A percentile compares a stretch with the other conserved stretches of the same genome.
These are phyloP conservation scores for Aspergillus indologenus DNA, from an alignment of 495 filamentous ascomycete species.

Conservation along the genomic window DNA sequence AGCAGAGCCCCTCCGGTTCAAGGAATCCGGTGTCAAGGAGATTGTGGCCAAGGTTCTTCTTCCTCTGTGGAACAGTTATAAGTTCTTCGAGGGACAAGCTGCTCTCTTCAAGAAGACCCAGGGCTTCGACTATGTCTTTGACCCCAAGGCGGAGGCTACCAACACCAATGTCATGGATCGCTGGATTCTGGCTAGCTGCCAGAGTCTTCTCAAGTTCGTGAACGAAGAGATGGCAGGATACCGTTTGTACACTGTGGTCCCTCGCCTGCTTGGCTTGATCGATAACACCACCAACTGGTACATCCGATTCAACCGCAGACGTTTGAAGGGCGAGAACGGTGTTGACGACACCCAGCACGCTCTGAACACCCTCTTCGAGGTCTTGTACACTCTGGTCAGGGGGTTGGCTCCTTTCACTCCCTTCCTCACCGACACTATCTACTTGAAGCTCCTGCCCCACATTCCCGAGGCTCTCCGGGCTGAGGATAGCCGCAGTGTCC, in stretches of 20 bases:
- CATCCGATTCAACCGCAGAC: slow-evolving; percentile 96
- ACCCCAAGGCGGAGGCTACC: slow-evolving; percentile 64
- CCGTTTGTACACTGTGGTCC: slow-evolving; percentile 92
- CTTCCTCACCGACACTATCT: slow-evolving; percentile 94
- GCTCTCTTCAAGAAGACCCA: slow-evolving; percentile 86
- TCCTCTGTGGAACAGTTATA: slow-evolving; percentile 96
- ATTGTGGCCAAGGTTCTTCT: slow-evolving; percentile 91
- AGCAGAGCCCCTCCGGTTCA: slow-evolving; percentile 87
- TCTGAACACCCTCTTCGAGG: slow-evolving; percentile 94
- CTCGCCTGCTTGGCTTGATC: slow-evolving; percentile 79
- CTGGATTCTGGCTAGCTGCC: slow-evolving; percentile 93
- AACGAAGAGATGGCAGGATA: slow-evolving; percentile 94
- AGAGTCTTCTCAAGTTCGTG: slow-evolving; percentile 87
- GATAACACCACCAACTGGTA: slow-evolving; percentile 99
- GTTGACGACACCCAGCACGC: slow-evolving; percentile 85
- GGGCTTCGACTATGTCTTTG: slow-evolving; percentile 73
- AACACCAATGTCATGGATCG: slow-evolving; percentile 95
- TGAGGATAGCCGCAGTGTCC: slow-evolving; percentile 77
- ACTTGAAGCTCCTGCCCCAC: slow-evolving; percentile 76
- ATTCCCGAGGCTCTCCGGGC: slow-evolving; percentile 63
- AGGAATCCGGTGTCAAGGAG: slow-evolving; percentile 91
- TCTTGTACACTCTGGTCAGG: slow-evolving; percentile 82
- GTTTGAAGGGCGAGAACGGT: slow-evolving; percentile 91
- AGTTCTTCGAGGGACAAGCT: slow-evolving; percentile 98
- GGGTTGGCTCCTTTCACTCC: slow-evolving; percentile 93